Evolutionary conservation across 257 asterid genomes (phyloP), one percentile per base, ranked within the genome.

Genomic region (Osmanthus fragrans): DNA sequence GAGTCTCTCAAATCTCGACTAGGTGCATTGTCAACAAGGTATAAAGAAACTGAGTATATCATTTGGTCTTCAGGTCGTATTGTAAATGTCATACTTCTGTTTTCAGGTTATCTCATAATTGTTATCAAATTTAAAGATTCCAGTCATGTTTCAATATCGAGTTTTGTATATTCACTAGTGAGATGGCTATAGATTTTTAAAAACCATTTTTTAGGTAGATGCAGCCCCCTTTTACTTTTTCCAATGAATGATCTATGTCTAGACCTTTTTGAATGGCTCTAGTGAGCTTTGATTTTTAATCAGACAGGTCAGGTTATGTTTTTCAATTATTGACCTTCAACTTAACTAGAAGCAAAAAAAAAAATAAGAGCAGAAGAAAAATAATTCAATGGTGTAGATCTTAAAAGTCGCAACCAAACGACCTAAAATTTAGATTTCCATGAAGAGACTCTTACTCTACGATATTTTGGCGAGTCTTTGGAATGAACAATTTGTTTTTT

Each of bases 1-100:
- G 95, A 88, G 32, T 85, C 89, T 71, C 29, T 90, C 34, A 90
- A 90, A 75, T 85, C 89, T 13, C 90, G 91, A 15, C 56, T 90
- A 69, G 69, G 80, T 84, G 80, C 92, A 39, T 73, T 87, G 75
- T 88, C 95, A 72, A 76, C 74, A 76, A 90, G 90, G 95, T 88
- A 87, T 11, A 13, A 64, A 30, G 64, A 36, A 42, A 15, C 12
- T 13, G n/a, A 40, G 65, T 37, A 16, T 23, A 6, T 65, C 30
- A 65, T 63, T 56, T 77, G 63, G 13, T 56, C 29, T 5, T 11
- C 30, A 37, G 23, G 36, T 40, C 56, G 21, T 71, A n/a, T n/a
- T 47, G 21, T 47, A 16, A 6, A 56, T n/a, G 65, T 56, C 29
- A 7, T 56, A 2, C 27, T 4, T 56, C 29, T 7, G 29, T 56